phyloP scores from a whole-genome alignment of 768 basidiomycete species.

The Leucosporidium scottii region DNA sequence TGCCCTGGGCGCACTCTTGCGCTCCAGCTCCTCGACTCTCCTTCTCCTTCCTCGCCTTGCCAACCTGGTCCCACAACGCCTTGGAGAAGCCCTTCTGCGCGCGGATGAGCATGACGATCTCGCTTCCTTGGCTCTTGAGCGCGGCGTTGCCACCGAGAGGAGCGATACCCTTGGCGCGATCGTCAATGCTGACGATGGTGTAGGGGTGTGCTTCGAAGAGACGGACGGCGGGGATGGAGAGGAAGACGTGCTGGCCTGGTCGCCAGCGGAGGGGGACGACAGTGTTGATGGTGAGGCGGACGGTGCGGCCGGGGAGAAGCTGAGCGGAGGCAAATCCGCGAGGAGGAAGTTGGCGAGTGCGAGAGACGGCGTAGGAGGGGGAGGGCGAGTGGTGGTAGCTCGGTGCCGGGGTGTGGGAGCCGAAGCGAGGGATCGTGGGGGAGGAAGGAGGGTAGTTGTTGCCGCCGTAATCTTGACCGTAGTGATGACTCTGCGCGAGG shows the following conservation, averaged over 20 bases:
- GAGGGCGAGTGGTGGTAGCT: neutral
- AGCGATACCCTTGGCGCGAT: conserved; percentile 14
- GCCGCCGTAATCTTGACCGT: no score
- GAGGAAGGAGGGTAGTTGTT: conserved; percentile 11
- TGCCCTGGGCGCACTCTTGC: conserved; percentile 43
- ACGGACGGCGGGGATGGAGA: conserved; percentile 61
- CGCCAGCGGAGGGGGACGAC: conserved; percentile 58
- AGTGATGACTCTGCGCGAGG: no score
- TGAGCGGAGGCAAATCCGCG: conserved; percentile 63
- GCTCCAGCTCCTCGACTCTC: conserved; percentile 32
- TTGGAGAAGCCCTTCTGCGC: conserved; percentile 64
- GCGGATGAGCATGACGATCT: conserved; percentile 61
- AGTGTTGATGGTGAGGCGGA: conserved; percentile 60
- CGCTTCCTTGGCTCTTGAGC: conserved; percentile 48
- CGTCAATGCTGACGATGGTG: conserved; percentile 57
- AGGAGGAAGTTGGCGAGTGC: conserved; percentile 44
- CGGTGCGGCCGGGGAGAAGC: conserved; percentile 60
- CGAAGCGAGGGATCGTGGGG: neutral
- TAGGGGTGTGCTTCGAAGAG: conserved; percentile 63
- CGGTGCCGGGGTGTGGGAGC: neutral
- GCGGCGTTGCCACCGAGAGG: conserved; percentile 3
- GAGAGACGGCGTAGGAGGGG: conserved; percentile 1
- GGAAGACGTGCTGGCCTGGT: conserved; percentile 70
- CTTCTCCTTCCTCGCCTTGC: conserved; percentile 39
- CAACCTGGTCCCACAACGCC: conserved; percentile 56